These are phyloP conservation scores for Raffaelea deltoideospora DNA, from an alignment of 2,329 filamentous ascomycete genomes.

Conservation along the genomic window DNA sequence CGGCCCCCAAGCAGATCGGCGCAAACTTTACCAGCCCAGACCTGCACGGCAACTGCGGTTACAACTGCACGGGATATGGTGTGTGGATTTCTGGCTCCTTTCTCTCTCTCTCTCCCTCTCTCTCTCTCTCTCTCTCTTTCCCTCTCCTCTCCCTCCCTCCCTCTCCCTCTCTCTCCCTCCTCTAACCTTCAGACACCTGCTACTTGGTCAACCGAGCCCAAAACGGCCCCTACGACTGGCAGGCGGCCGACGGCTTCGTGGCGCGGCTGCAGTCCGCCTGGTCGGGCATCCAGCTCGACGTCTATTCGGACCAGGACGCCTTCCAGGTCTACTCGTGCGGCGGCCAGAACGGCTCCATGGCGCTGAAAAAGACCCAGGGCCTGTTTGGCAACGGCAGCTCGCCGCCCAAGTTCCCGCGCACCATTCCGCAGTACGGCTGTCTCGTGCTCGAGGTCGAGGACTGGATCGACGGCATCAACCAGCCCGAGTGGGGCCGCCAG, in stretches of 20 bases:
- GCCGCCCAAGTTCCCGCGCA: constrained; percentile 34
- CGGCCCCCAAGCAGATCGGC: constrained; percentile 63
- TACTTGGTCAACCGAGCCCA: constrained; percentile 50
- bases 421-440: constrained; percentile 65
- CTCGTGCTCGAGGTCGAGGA: constrained; percentile 85
- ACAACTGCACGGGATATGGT: constrained; percentile 74
- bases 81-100: too few relatives aligned
- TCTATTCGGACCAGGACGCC: constrained; percentile 72
- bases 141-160: too few relatives aligned
- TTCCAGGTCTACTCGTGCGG: constrained; percentile 82
- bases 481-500: constrained; percentile 68
- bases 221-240: constrained; percentile 48
- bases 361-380: constrained; percentile 58
- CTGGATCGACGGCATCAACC: constrained; percentile 87
- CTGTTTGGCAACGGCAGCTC: constrained; percentile 27
- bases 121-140: background rate
- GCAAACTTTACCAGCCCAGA: constrained; percentile 45
- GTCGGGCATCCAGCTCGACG: constrained; percentile 71
- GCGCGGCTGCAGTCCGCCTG: constrained; percentile 56
- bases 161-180: too few relatives aligned
- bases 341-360: constrained; percentile 54
- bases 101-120: background rate
- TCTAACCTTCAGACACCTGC: constrained; percentile 45
- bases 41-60: constrained; percentile 60
- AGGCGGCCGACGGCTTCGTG: constrained; percentile 35